Evolutionary conservation across 179 eudicot genomes (phyloP), one percentile per base, ranked within the genome.

Genomic region (Nepenthes alata): DNA sequence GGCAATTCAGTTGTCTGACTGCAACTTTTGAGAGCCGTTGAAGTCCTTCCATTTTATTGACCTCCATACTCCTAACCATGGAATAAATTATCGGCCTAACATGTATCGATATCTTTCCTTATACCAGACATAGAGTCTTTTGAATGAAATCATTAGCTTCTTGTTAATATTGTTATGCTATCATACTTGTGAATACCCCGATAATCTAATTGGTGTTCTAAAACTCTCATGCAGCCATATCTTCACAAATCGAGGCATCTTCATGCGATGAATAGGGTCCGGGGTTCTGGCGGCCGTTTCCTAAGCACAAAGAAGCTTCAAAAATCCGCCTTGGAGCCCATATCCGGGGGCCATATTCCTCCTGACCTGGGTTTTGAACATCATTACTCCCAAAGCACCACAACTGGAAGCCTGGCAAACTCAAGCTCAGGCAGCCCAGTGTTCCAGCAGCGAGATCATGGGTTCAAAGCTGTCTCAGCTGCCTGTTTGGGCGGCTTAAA

Each of bases 251-350:
- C 97, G 5, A 83, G 97, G 67, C 97, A 91, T 70, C 75, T 39
- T 49, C 97, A 91, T 67, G 96, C 96, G 15, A 50, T 88, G 61
- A 91, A 88, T 45, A 74, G 97, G 72, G 89, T 91, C 12, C 77
- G 97, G 62, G 97, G 97, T 39, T 70, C 96, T 0, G 96, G 97
- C 6, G 96, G 97, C 13, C 85, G 96, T 3, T 91, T 91, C 67
- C 77, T 91, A 8, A 84, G 87, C 74, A 80, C 73, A 2, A 90
- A 85, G 64, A 82, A 81, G 71, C 35, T 49, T 48, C 83, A 84
- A 53, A 75, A 78, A 53, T 35, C 63, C 0, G 72, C 71, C 37
- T 53, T 72, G 1, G 60, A 52, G 57, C 65, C 62, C 38, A 7
- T 53, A 8, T 48, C 66, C 0, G 61, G 51, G 59, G 70, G 71